phyloP scores from a whole-genome alignment of 371 early-diverging fungal species.

The Coemansia sp. region DNA sequence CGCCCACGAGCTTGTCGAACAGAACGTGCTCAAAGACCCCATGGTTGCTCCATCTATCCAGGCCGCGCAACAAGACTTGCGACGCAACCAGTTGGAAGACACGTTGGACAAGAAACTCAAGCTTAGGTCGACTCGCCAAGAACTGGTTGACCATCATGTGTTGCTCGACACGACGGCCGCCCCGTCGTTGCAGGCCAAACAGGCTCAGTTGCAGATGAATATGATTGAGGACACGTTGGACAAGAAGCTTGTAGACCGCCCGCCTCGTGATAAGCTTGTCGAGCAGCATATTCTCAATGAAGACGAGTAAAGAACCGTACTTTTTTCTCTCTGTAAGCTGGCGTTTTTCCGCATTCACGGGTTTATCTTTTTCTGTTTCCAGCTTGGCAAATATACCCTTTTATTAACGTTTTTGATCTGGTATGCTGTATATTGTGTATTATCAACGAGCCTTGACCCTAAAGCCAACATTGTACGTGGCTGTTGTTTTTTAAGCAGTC shows the following conservation, averaged over 20 bases:
- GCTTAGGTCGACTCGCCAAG: conserved; percentile 66
- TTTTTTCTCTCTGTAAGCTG: background rate
- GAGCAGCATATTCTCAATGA: conserved; percentile 59
- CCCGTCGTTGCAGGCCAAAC: conserved; percentile 65
- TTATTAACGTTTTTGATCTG: no score
- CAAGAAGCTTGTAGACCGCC: conserved; percentile 71
- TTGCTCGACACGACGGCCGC: conserved; percentile 62
- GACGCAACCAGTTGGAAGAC: conserved; percentile 66
- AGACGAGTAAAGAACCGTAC: background rate
- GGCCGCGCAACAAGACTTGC: conserved; percentile 61
- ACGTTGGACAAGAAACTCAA: conserved; percentile 67
- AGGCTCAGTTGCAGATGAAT: conserved; percentile 62
- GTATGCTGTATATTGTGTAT: no score
- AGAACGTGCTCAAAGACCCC: conserved; percentile 66
- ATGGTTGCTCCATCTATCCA: conserved; percentile 68
- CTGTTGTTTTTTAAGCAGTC: no score
- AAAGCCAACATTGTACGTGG: no score
- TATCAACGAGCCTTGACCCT: no score
- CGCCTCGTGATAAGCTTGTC: conserved; percentile 64
- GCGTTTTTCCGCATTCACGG: no score
- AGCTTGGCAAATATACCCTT: no score
- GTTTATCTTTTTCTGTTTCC: no score
- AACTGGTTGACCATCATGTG: conserved; percentile 71
- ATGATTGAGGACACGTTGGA: conserved; percentile 67
- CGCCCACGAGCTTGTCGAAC: conserved; percentile 64